phyloP scores from a whole-genome alignment of 2,329 filamentous ascomycete genomes.

The Pleurostoma richardsiae region DNA sequence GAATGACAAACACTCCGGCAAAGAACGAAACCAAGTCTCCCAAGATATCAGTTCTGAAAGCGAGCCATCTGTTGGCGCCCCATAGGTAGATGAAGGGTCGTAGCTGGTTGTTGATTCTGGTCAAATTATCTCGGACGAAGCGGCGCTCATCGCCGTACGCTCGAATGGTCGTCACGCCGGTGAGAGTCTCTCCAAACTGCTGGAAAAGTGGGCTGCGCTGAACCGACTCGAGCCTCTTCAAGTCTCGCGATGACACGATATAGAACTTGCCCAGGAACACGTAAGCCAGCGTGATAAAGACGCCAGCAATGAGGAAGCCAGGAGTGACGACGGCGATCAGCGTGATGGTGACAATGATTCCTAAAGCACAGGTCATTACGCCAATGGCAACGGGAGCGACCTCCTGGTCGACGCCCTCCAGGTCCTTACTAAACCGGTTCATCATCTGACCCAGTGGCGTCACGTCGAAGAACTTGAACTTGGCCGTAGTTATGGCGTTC shows the following conservation, averaged over 20 bases:
- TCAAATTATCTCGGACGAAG: slow-evolving; percentile 88
- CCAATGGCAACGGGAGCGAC: slow-evolving; percentile 86
- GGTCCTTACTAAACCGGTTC: slow-evolving; percentile 97
- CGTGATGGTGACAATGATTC: slow-evolving; percentile 76
- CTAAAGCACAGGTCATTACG: slow-evolving; percentile 59
- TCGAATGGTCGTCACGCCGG: slow-evolving; percentile 92
- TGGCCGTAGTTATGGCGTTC: slow-evolving; percentile 74
- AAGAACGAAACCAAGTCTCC: slow-evolving; percentile 93
- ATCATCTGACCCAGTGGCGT: slow-evolving; percentile 94
- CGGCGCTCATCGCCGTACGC: slow-evolving; percentile 92
- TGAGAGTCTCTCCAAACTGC: slow-evolving; percentile 93
- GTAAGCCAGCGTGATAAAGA: slow-evolving; percentile 82
- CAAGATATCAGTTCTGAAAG: slow-evolving; percentile 84
- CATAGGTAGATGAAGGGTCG: slow-evolving; percentile 94
- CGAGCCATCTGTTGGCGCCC: slow-evolving; percentile 95
- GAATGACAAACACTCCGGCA: slow-evolving; percentile 83
- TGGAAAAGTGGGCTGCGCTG: slow-evolving; percentile 94
- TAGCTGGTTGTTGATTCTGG: slow-evolving; percentile 83
- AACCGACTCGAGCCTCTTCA: slow-evolving; percentile 92
- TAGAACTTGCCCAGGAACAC: slow-evolving; percentile 83
- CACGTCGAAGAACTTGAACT: slow-evolving; percentile 96
- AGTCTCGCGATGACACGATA: slow-evolving; percentile 84
- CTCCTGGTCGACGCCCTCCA: slow-evolving; percentile 93
- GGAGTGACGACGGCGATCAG: slow-evolving; percentile 88
- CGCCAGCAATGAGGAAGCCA: slow-evolving; percentile 78